Conservation (phyloP, 768 basidiomycete species). For the Lactarius sp. region DNA sequence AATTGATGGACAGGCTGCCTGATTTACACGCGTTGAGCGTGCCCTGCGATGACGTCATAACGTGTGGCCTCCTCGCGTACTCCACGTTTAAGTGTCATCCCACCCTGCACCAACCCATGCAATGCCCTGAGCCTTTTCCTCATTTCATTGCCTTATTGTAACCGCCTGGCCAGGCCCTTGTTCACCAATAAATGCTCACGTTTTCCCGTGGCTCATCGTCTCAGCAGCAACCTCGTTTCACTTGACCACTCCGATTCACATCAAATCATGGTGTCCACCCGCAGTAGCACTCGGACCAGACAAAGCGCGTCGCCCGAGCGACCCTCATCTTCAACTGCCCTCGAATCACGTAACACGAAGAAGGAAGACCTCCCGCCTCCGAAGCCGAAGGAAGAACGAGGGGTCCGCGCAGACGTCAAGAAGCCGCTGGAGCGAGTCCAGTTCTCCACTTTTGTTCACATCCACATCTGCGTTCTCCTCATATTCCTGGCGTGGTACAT, state of each 20-base stretch:
- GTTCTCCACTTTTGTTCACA: conserved; percentile 14
- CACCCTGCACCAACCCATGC: conserved; percentile 1
- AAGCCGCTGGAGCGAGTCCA: conserved; percentile 12
- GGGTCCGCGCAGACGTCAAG: conserved; percentile 2
- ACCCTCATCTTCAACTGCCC: neutral
- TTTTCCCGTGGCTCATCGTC: conserved; percentile 12
- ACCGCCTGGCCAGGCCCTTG: conserved; percentile 4
- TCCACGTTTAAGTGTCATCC: conserved; percentile 8
- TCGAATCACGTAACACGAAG: neutral
- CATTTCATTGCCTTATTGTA: conserved; percentile 11
- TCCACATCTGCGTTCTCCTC: conserved; percentile 8
- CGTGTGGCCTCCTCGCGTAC: neutral
- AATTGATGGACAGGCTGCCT: neutral
- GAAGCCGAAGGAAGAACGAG: conserved; percentile 5
- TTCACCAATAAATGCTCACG: neutral
- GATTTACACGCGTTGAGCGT: neutral
- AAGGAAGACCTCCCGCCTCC: conserved; percentile 16
- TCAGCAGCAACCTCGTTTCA: neutral
- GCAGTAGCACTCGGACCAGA: conserved; percentile 10
- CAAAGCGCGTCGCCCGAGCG: conserved; percentile 14
- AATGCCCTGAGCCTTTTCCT: neutral
- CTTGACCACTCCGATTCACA: neutral
- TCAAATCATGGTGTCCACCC: conserved; percentile 12
- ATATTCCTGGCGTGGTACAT: conserved; percentile 13
- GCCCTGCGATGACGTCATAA: conserved; percentile 10